phyloP scores from a whole-genome alignment of 1,284 basidiomycete genomes.

The Singerocomus rubriflavus region DNA sequence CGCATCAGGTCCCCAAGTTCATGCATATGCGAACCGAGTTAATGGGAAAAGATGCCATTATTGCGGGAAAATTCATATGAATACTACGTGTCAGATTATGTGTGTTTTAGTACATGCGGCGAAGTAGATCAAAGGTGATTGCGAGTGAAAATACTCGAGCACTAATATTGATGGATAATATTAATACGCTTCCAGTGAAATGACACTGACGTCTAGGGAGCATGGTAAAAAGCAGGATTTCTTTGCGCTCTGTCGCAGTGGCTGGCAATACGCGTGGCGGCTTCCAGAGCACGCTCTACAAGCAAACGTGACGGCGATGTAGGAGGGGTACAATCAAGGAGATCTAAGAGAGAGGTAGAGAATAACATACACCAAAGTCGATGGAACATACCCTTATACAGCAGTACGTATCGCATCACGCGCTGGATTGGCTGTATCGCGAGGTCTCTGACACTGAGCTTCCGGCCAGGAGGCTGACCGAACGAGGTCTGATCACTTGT shows the following conservation, averaged over 20 bases:
- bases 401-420: constrained; percentile 64
- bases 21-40: constrained; percentile 35
- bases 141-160: background rate
- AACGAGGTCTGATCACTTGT: constrained; percentile 12
- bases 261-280: constrained; percentile 55
- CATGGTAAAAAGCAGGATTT: constrained; percentile 50
- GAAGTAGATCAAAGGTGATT: background rate
- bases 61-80: constrained; percentile 32
- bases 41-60: constrained; percentile 43
- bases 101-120: background rate
- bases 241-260: constrained; percentile 64
- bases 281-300: constrained; percentile 58
- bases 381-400: constrained; percentile 54
- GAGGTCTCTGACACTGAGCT: constrained; percentile 45
- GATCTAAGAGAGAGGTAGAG: constrained; percentile 31
- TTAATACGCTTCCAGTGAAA: background rate
- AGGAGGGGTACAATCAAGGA: constrained; percentile 42
- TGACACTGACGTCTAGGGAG: constrained; percentile 11
- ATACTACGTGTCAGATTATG: background rate
- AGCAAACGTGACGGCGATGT: constrained; percentile 43
- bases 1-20: constrained; percentile 31
- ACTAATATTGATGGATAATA: constrained; percentile 5
- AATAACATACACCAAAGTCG: background rate
- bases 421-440: constrained; percentile 70
- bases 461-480: constrained; percentile 30